A percentile compares a stretch with the other conserved stretches of the same genome.
These are phyloP conservation scores for Globisporangium recalcitrans DNA, from an alignment of 352 stramenopile species.

Conservation along the genomic window DNA sequence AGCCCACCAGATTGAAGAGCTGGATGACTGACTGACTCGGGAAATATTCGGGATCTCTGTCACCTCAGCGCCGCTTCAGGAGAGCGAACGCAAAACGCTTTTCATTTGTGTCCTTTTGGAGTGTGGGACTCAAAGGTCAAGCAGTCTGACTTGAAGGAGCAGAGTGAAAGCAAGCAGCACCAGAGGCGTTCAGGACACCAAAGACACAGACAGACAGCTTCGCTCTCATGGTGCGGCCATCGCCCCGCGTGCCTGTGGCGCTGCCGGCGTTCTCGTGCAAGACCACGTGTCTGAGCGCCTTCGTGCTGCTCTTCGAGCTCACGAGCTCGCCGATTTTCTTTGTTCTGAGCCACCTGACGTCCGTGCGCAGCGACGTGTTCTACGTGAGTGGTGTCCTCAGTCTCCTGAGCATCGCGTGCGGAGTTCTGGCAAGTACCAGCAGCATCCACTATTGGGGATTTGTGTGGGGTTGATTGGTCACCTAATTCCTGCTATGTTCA, in stretches of 20 bases:
- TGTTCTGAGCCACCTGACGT: slow-evolving; percentile 30
- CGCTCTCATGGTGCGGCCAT: slow-evolving; percentile 7
- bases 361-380: slow-evolving; percentile 31
- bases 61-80: slow-evolving; percentile 6
- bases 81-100: slow-evolving; percentile 2
- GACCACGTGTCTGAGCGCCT: slow-evolving; percentile 35
- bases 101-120: not conserved
- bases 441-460: not conserved
- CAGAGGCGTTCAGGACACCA: not conserved
- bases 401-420: slow-evolving; percentile 33
- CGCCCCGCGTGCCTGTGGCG: slow-evolving; percentile 20
- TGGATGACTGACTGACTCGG: not conserved
- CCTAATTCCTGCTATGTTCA: not conserved
- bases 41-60: not conserved
- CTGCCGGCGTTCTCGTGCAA: slow-evolving; percentile 40
- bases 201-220: not conserved
- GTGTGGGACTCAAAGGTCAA: slow-evolving; percentile 2
- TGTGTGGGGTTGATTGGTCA: not conserved
- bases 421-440: slow-evolving; percentile 40
- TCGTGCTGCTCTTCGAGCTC: slow-evolving; percentile 40
- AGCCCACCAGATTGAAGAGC: not conserved
- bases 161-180: not conserved
- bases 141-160: slow-evolving; percentile 1
- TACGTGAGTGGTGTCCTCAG: slow-evolving; percentile 34
- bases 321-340: slow-evolving; percentile 32